Conservation (phyloP, 345 rosid genomes). For the Kandelia obovata region DNA sequence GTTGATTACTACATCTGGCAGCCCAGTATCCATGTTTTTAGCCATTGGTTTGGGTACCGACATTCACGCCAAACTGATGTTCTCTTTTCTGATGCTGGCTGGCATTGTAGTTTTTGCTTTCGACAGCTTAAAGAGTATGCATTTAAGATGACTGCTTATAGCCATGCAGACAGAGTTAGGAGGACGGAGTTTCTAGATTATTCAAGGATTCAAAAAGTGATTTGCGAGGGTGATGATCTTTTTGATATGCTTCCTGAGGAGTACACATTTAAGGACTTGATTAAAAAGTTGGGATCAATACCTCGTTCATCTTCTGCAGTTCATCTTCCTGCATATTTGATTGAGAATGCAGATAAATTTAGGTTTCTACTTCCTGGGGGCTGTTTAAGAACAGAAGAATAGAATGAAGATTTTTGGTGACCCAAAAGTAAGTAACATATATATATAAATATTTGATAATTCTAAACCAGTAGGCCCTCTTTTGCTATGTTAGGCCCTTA, state of each 20-base stretch:
- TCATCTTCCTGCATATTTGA: constrained; percentile 79
- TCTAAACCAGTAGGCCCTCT: not conserved
- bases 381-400: constrained; percentile 41
- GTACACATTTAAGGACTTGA: constrained; percentile 67
- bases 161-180: constrained; percentile 86
- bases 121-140: constrained; percentile 57
- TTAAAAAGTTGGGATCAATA: constrained; percentile 77
- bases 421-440: not conserved
- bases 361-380: constrained; percentile 92
- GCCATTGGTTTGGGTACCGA: constrained; percentile 51
- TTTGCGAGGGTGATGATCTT: constrained; percentile 70
- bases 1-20: constrained; percentile 92
- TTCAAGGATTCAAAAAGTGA: constrained; percentile 56
- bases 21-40: constrained; percentile 51
- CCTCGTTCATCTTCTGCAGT: constrained; percentile 82
- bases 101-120: constrained; percentile 97
- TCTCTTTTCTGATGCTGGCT: constrained; percentile 80
- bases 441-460: too few relatives aligned
- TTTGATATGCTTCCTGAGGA: constrained; percentile 92
- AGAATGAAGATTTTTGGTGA: not conserved
- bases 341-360: constrained; percentile 68
- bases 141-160: constrained; percentile 87
- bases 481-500: not conserved
- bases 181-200: constrained; percentile 43
- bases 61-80: constrained; percentile 67